Evolutionary conservation across 306 rosid genomes (phyloP).

Genomic region (Castanea crenata): DNA sequence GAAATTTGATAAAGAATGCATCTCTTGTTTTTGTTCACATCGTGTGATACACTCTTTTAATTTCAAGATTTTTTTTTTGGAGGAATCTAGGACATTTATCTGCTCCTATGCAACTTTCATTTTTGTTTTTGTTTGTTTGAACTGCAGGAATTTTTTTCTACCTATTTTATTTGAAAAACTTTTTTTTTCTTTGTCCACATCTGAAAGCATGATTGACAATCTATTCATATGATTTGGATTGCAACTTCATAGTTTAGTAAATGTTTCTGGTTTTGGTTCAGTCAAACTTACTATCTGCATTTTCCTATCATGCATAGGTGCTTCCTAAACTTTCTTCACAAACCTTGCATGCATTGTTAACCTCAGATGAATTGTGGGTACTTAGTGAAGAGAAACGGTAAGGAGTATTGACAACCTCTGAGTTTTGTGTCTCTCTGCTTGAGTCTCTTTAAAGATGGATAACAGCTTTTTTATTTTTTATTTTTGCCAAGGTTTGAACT

Average conservation of each 20-base stretch:
- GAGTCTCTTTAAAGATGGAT: conserved; percentile 19
- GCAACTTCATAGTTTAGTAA: neutral
- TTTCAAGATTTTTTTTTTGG: neutral
- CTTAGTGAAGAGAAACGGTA: conserved; percentile 87
- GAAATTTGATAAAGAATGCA: neutral
- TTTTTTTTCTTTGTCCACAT: neutral
- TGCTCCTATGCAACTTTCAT: neutral
- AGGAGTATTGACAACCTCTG: conserved; percentile 25
- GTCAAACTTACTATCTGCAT: neutral
- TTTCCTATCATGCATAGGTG: conserved; percentile 47
- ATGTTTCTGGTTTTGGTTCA: neutral
- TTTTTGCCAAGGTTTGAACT: conserved; percentile 67
- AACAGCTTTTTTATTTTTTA: conserved; percentile 20
- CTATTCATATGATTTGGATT: neutral
- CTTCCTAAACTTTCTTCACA: conserved; percentile 92
- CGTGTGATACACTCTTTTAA: neutral
- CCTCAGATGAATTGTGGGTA: conserved; percentile 87
- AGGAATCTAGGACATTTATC: neutral
- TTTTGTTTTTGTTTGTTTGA: neutral
- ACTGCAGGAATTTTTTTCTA: neutral
- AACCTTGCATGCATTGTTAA: conserved; percentile 80
- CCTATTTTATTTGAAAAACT: neutral
- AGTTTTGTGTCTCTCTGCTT: conserved; percentile 31
- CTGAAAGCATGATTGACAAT: neutral
- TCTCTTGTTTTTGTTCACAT: neutral